Percentiles rank a stretch among this genome's conserved stretches.
Conservation (phyloP, 2,329 filamentous ascomycete species). For the Trichoderma lentiforme region DNA sequence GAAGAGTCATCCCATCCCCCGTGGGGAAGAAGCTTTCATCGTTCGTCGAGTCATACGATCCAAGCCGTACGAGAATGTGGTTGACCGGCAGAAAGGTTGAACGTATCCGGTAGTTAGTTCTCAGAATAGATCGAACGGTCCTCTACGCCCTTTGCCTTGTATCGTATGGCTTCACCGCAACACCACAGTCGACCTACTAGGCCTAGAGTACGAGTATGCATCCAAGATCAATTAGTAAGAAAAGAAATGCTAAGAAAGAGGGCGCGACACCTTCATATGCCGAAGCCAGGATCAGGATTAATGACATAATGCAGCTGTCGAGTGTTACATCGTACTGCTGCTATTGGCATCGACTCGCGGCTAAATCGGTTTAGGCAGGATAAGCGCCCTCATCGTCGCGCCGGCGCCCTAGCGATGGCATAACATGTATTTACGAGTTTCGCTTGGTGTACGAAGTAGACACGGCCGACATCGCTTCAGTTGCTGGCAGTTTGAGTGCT, state of each 20-base stretch:
- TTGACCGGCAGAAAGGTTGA: background rate
- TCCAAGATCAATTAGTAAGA: background rate
- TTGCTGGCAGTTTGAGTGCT: background rate
- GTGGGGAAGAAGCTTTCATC: slow-evolving; percentile 5
- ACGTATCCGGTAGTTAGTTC: background rate
- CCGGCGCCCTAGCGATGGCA: background rate
- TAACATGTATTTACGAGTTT: background rate
- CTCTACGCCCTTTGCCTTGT: background rate
- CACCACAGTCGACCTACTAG: background rate
- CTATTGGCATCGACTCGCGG: background rate
- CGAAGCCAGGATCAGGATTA: background rate
- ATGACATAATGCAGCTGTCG: background rate
- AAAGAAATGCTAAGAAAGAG: background rate
- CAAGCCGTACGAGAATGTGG: background rate
- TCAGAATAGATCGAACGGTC: background rate
- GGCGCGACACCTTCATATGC: background rate
- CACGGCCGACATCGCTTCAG: background rate
- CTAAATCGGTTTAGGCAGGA: slow-evolving; percentile 8
- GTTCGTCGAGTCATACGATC: background rate
- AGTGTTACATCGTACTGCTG: background rate
- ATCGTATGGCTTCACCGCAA: background rate
- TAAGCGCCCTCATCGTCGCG: background rate
- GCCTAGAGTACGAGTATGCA: background rate
- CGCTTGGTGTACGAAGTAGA: background rate
- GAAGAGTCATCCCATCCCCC: slow-evolving; percentile 10